Conservation (phyloP, 1,284 basidiomycete species). For the Xanthoconium separans region DNA sequence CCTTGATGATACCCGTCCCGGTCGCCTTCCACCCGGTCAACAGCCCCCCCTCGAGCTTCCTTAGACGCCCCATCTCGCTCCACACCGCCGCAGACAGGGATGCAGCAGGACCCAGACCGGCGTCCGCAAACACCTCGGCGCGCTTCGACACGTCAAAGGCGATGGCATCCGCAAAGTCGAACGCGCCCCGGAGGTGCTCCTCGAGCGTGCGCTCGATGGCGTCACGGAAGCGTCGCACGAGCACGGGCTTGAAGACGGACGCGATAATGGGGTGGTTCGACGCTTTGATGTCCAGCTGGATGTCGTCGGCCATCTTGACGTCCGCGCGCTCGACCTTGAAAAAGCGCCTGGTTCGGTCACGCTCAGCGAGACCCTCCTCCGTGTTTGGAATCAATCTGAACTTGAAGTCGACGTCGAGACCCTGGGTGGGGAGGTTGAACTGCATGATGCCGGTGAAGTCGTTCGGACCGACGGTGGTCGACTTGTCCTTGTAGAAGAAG, state of each 20-base stretch:
- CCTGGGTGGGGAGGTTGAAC: slow-evolving; percentile 60
- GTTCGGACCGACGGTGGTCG: slow-evolving; percentile 46
- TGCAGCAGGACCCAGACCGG: slow-evolving; percentile 49
- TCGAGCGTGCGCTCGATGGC: slow-evolving; percentile 56
- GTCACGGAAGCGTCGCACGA: slow-evolving; percentile 52
- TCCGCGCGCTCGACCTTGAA: slow-evolving; percentile 54
- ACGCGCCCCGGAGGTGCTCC: slow-evolving; percentile 47
- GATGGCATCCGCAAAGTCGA: slow-evolving; percentile 53
- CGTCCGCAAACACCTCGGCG: slow-evolving; percentile 61
- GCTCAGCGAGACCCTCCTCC: slow-evolving; percentile 38
- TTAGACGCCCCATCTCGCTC: slow-evolving; percentile 62
- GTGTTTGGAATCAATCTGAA: slow-evolving; percentile 58
- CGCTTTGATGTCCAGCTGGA: slow-evolving; percentile 51
- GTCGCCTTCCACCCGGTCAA: slow-evolving; percentile 52
- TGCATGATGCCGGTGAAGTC: slow-evolving; percentile 61
- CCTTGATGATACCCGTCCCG: slow-evolving; percentile 58
- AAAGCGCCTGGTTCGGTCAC: slow-evolving; percentile 48
- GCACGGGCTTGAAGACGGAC: slow-evolving; percentile 59
- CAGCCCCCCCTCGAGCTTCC: slow-evolving; percentile 37
- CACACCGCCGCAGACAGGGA: slow-evolving; percentile 56
- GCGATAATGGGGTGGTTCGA: slow-evolving; percentile 62
- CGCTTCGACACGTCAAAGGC: slow-evolving; percentile 57
- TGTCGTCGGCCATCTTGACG: slow-evolving; percentile 51
- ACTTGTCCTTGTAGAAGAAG: slow-evolving; percentile 68
- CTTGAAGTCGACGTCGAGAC: slow-evolving; percentile 64